Evolutionary conservation across 257 asterid genomes (phyloP).

Genomic region (Verbena officinalis): DNA sequence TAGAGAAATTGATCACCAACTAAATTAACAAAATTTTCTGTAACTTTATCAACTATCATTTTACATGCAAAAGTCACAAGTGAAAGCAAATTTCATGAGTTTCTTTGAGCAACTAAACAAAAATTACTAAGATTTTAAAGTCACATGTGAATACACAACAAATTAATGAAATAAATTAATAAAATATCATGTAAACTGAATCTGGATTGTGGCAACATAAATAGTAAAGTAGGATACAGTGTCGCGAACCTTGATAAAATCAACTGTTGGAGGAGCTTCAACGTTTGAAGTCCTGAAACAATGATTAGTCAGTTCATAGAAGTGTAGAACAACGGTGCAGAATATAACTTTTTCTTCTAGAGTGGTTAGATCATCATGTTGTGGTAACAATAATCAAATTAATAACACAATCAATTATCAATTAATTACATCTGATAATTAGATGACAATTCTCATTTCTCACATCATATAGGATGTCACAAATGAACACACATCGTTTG

Average conservation of each 20-base stretch:
- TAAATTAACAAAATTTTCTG: background rate
- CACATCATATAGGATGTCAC: background rate
- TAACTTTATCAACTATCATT: background rate
- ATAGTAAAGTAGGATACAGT: background rate
- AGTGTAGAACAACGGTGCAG: slow-evolving; percentile 9
- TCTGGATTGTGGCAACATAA: background rate
- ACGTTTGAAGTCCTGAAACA: slow-evolving; percentile 65
- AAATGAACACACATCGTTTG: background rate
- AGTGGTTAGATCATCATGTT: background rate
- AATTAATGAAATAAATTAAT: background rate
- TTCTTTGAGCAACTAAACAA: background rate
- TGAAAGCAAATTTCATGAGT: background rate
- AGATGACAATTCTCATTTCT: background rate
- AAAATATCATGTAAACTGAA: background rate
- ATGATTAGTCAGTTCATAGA: slow-evolving; percentile 26
- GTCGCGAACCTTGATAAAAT: slow-evolving; percentile 63
- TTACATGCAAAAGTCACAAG: background rate
- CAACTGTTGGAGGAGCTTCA: slow-evolving; percentile 52
- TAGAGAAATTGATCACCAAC: background rate
- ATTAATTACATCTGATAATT: background rate
- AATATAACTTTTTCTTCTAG: background rate
- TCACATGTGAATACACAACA: background rate
- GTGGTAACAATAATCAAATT: slow-evolving; percentile 2
- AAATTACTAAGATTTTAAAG: background rate
- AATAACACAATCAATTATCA: background rate